These are phyloP conservation scores for Sicyos edulis DNA, from an alignment of 306 rosid genomes.

Conservation along the genomic window DNA sequence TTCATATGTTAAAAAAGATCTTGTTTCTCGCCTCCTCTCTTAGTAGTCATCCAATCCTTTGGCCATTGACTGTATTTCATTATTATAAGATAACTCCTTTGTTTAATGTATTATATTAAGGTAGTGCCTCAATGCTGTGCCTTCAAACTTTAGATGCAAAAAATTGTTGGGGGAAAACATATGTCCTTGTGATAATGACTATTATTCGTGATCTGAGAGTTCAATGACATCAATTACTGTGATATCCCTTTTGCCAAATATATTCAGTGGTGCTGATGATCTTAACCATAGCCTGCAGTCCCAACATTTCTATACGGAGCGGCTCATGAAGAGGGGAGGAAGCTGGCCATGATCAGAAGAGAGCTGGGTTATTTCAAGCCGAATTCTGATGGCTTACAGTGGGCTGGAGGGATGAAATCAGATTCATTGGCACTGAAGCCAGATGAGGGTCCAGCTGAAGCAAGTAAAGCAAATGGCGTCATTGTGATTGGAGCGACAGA, in stretches of 20 bases:
- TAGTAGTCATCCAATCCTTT: not conserved
- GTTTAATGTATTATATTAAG: not conserved
- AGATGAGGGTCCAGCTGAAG: slow-evolving; percentile 60
- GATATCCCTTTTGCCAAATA: not conserved
- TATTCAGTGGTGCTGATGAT: slow-evolving; percentile 23
- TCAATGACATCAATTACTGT: not conserved
- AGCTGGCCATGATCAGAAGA: slow-evolving; percentile 70
- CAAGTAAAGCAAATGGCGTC: slow-evolving; percentile 47
- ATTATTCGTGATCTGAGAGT: not conserved
- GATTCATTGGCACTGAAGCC: slow-evolving; percentile 47
- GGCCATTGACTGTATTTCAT: not conserved
- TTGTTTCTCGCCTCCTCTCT: not conserved
- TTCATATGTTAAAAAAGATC: not conserved
- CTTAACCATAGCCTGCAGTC: slow-evolving; percentile 41
- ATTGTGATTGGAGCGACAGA: slow-evolving; percentile 57
- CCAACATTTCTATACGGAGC: slow-evolving; percentile 82
- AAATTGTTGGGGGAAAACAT: not conserved
- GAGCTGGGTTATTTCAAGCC: slow-evolving; percentile 78
- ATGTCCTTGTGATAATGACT: not conserved
- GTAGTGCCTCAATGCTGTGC: not conserved
- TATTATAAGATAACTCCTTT: not conserved
- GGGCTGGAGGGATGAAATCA: slow-evolving; percentile 53
- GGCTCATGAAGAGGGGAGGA: slow-evolving; percentile 67
- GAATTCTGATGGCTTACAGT: slow-evolving; percentile 46
- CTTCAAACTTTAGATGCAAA: not conserved